These are phyloP conservation scores for Podospora comata DNA, from an alignment of 495 filamentous ascomycete genomes.

Conservation along the genomic window DNA sequence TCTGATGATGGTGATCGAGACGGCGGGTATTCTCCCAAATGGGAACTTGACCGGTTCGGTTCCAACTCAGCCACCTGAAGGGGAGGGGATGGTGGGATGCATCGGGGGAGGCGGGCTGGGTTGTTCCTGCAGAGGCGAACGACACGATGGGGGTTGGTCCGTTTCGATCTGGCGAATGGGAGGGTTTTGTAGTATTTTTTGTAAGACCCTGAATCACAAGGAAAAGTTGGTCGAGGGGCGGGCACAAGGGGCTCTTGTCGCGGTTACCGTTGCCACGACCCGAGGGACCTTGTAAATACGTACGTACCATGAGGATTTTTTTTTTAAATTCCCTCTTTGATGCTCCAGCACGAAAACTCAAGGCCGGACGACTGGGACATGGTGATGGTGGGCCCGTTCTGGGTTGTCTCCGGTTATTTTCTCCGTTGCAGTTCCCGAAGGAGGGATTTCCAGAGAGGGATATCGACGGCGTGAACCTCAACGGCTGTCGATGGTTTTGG, in stretches of 20 bases:
- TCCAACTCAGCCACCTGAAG: not conserved
- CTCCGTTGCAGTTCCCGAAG: not conserved
- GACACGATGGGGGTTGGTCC: not conserved
- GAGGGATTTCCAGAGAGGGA: not conserved
- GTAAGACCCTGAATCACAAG: not conserved
- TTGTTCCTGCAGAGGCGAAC: not conserved
- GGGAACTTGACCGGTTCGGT: not conserved
- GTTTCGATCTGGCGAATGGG: not conserved
- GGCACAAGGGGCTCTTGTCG: not conserved
- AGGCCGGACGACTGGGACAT: not conserved
- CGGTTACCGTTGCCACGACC: not conserved
- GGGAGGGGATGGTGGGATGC: not conserved
- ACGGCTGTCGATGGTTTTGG: not conserved
- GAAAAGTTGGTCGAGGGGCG: not conserved
- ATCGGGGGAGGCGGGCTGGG: not conserved
- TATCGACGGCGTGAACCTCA: not conserved
- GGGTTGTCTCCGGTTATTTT: not conserved
- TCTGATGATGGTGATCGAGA: not conserved
- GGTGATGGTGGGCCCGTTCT: not conserved
- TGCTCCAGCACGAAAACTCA: not conserved
- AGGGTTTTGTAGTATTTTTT: not conserved
- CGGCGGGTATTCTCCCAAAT: not conserved
- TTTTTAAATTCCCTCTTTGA: not conserved
- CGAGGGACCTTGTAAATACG: not conserved
- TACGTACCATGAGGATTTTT: not conserved